Conservation (phyloP, 208 protist species). For the Plasmodiophora brassicae region DNA sequence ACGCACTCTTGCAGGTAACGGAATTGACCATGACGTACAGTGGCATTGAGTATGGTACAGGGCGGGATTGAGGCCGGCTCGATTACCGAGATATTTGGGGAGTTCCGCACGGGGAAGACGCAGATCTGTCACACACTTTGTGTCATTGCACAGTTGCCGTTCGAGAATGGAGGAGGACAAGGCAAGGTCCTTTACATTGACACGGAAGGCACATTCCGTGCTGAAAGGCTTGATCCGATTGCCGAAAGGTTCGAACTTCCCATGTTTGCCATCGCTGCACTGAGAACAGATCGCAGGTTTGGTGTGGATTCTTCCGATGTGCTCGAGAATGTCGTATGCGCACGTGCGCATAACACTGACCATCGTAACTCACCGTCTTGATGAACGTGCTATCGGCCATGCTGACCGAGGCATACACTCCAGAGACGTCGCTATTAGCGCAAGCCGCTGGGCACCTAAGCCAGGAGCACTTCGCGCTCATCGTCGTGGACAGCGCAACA, state of each 20-base stretch:
- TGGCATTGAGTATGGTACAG: background rate
- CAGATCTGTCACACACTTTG: slow-evolving; percentile 88
- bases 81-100: slow-evolving; percentile 77
- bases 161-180: slow-evolving; percentile 66
- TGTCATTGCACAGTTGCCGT: slow-evolving; percentile 89
- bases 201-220: slow-evolving; percentile 95
- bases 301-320: slow-evolving; percentile 78
- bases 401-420: slow-evolving; percentile 76
- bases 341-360: slow-evolving; percentile 85
- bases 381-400: slow-evolving; percentile 47
- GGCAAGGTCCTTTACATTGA: slow-evolving; percentile 89
- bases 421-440: no score
- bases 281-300: no score
- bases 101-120: slow-evolving; percentile 86
- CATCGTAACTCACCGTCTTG: slow-evolving; percentile 58
- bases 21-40: background rate
- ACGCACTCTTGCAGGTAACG: slow-evolving; percentile 74
- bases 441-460: slow-evolving; percentile 56
- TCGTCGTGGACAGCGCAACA: slow-evolving; percentile 97
- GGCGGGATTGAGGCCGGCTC: slow-evolving; percentile 89
- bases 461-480: slow-evolving; percentile 64
- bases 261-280: slow-evolving; percentile 18
- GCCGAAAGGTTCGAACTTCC: slow-evolving; percentile 59
- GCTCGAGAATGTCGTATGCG: slow-evolving; percentile 93
- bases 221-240: slow-evolving; percentile 90